phyloP scores from a whole-genome alignment of 2,329 filamentous ascomycete genomes.

The Phialophora chinensis region DNA sequence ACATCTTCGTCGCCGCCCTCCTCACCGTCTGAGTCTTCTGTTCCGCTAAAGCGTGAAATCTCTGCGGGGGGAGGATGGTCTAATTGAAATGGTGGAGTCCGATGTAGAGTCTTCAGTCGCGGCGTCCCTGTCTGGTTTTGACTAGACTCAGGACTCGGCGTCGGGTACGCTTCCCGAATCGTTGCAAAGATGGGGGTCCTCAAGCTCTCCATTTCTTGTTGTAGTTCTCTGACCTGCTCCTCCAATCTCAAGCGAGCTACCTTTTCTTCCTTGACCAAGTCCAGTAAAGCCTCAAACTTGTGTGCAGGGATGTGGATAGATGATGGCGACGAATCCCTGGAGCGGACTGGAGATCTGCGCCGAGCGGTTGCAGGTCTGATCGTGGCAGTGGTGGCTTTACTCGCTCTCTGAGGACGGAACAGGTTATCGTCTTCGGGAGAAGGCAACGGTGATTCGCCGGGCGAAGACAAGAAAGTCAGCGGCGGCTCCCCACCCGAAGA shows the following conservation, averaged over 20 bases:
- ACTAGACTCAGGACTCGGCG: conserved; percentile 34
- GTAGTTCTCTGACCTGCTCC: conserved; percentile 50
- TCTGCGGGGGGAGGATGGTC: conserved; percentile 24
- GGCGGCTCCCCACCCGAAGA: conserved; percentile 25
- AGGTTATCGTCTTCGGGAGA: conserved; percentile 29
- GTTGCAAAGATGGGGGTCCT: conserved; percentile 36
- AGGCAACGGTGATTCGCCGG: conserved; percentile 27
- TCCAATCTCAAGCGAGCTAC: conserved; percentile 54
- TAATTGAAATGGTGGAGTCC: conserved; percentile 31
- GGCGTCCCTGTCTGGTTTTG: conserved; percentile 24
- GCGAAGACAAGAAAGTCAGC: conserved; percentile 35
- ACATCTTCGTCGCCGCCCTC: conserved; percentile 34
- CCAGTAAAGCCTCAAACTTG: conserved; percentile 55
- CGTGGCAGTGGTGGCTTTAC: conserved; percentile 38
- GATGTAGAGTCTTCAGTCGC: conserved; percentile 27
- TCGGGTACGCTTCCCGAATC: conserved; percentile 36
- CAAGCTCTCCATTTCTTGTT: conserved; percentile 46
- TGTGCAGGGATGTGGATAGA: conserved; percentile 46
- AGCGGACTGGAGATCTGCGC: conserved; percentile 25
- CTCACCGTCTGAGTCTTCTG: conserved; percentile 36
- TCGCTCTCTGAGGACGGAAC: conserved; percentile 32
- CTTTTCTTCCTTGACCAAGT: conserved; percentile 54
- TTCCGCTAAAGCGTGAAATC: conserved; percentile 38
- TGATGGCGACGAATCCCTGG: conserved; percentile 31
- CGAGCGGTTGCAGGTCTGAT: conserved; percentile 31